phyloP scores from a whole-genome alignment of 2,329 filamentous ascomycete genomes.

The Shiraia sp. region DNA sequence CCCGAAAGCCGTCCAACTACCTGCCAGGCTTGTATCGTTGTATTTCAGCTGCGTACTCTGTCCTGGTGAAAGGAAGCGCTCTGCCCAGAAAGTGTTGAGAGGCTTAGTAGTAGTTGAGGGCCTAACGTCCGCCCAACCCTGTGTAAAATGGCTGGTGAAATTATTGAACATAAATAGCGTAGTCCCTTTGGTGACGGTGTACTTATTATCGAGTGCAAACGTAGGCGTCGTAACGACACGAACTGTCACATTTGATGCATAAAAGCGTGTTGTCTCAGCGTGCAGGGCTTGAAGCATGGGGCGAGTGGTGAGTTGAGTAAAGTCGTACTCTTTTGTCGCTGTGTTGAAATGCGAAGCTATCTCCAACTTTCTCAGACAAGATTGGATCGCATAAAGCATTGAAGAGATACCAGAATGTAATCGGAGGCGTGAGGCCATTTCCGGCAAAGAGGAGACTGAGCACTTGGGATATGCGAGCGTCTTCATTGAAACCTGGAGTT shows the following conservation, averaged over 20 bases:
- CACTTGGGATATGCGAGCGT: constrained; percentile 16
- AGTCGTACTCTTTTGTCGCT: constrained; percentile 3
- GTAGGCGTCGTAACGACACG: constrained; percentile 6
- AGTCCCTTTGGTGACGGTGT: constrained; percentile 12
- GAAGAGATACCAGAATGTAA: constrained; percentile 22
- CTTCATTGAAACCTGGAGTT: constrained; percentile 12
- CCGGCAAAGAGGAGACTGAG: constrained; percentile 18
- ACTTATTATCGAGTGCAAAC: constrained; percentile 15
- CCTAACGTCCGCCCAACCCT: constrained; percentile 3
- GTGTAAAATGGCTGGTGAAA: constrained; percentile 8
- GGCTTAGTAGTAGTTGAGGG: constrained; percentile 4
- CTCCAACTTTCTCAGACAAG: constrained; percentile 2
- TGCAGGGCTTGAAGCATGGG: constrained; percentile 21
- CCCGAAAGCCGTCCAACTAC: constrained; percentile 19
- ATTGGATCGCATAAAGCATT: constrained; percentile 9
- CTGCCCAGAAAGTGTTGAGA: constrained; percentile 15
- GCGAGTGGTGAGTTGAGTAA: constrained; percentile 11
- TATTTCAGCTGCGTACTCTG: constrained; percentile 7
- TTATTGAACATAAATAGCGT: constrained; percentile 13
- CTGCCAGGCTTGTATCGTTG: constrained; percentile 16
- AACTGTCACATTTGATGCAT: constrained; percentile 8
- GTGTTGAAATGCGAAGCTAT: background rate
- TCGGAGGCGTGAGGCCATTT: constrained; percentile 15
- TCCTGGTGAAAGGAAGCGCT: constrained; percentile 9
- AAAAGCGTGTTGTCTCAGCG: constrained; percentile 15